A percentile compares a stretch with the other conserved stretches of the same genome.
Conservation (phyloP, 176 grass and related monocot genomes). For the Oryza nivara region DNA sequence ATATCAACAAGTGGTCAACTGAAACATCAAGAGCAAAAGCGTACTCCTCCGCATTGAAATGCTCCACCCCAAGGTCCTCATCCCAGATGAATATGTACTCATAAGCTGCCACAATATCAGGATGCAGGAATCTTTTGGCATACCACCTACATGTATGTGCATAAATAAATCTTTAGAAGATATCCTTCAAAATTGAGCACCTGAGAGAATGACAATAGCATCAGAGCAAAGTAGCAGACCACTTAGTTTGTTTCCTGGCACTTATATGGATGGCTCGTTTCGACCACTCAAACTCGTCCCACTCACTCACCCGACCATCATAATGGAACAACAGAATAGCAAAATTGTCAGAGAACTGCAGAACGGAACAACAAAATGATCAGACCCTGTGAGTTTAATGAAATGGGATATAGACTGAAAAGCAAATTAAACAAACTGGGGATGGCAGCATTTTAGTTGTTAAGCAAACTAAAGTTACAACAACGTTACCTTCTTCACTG, state of each 20-base stretch:
- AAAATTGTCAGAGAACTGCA: slow-evolving; percentile 84
- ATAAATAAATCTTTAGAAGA: slow-evolving; percentile 24
- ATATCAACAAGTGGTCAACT: neutral
- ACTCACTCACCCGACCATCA: slow-evolving; percentile 67
- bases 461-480: neutral
- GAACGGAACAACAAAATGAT: slow-evolving; percentile 20
- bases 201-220: neutral
- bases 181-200: neutral
- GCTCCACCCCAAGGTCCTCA: slow-evolving; percentile 92
- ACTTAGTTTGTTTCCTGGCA: slow-evolving; percentile 76
- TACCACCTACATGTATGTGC: slow-evolving; percentile 66
- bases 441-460: neutral
- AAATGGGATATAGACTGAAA: neutral
- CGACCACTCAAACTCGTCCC: slow-evolving; percentile 91
- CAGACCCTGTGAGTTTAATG: slow-evolving; percentile 11
- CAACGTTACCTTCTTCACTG: slow-evolving; percentile 76
- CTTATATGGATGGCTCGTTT: slow-evolving; percentile 76
- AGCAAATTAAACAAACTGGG: neutral
- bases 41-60: slow-evolving; percentile 95
- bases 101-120: slow-evolving; percentile 79
- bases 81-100: slow-evolving; percentile 99
- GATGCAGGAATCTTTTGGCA: slow-evolving; percentile 88
- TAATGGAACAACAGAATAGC: slow-evolving; percentile 86
- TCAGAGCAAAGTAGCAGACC: slow-evolving; percentile 37
- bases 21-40: slow-evolving; percentile 28